A percentile compares a stretch with the other conserved stretches of the same genome.
phyloP scores from a whole-genome alignment of 106 monocot species.

The Dactylorhiza incarnata region DNA sequence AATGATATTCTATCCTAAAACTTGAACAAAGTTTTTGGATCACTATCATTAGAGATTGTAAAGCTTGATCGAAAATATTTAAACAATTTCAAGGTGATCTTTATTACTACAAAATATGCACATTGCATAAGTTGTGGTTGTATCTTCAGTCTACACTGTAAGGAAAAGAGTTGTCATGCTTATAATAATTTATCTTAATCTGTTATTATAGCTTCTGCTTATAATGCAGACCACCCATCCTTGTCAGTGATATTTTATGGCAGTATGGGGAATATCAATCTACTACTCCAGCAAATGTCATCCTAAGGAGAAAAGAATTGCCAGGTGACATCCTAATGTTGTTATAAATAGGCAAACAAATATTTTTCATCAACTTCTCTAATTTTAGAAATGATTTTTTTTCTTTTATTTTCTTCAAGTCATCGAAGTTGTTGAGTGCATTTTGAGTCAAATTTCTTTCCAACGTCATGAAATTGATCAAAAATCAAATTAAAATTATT shows the following conservation, averaged over 20 bases:
- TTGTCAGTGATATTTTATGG: conserved; percentile 80
- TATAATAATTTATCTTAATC: conserved; percentile 1
- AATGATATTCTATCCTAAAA: background rate
- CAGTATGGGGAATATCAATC: conserved; percentile 50
- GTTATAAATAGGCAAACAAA: background rate
- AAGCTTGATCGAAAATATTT: background rate
- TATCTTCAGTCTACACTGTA: background rate
- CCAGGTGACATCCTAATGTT: conserved; percentile 21
- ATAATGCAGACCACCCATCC: conserved; percentile 66
- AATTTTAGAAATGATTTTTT: background rate
- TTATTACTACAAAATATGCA: background rate
- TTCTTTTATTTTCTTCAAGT: background rate
- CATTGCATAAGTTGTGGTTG: background rate
- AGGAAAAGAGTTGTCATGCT: background rate
- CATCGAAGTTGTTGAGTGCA: background rate
- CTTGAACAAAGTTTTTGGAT: background rate
- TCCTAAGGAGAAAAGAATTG: conserved; percentile 44
- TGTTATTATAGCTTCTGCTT: background rate
- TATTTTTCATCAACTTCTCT: background rate
- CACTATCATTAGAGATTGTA: background rate
- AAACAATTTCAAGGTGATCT: background rate
- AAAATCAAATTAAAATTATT: background rate
- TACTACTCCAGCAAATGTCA: conserved; percentile 32
- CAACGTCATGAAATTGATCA: background rate
- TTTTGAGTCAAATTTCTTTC: background rate